These are phyloP conservation scores for Trematosphaeria pertusa DNA, from an alignment of 2,329 filamentous ascomycete species.

Conservation along the genomic window DNA sequence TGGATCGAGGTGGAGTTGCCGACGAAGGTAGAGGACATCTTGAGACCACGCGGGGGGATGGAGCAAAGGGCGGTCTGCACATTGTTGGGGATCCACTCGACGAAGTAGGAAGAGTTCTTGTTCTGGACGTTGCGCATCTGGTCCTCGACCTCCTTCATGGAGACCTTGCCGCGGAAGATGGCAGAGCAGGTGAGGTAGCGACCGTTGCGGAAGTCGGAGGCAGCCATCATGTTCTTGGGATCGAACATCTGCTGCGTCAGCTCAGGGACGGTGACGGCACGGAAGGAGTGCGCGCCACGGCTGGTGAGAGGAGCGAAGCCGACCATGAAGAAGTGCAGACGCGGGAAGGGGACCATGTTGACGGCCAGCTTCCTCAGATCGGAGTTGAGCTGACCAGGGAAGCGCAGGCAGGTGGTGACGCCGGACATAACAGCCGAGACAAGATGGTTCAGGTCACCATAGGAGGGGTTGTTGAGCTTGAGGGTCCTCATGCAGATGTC, in stretches of 20 bases:
- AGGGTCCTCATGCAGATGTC: slow-evolving; percentile 99
- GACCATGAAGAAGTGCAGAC: slow-evolving; percentile 99
- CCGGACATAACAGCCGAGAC: slow-evolving; percentile 99
- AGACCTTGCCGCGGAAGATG: slow-evolving; percentile 99
- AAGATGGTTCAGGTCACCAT: slow-evolving; percentile 99
- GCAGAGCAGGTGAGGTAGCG: slow-evolving; percentile 99
- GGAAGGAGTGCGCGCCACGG: slow-evolving; percentile 91
- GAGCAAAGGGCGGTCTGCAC: slow-evolving; percentile 99
- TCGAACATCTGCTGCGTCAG: slow-evolving; percentile 99
- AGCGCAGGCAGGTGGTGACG: slow-evolving; percentile 97
- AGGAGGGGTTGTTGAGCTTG: slow-evolving; percentile 98
- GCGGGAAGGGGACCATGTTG: slow-evolving; percentile 99
- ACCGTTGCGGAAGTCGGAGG: slow-evolving; percentile 99
- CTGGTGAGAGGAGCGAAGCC: slow-evolving; percentile 98
- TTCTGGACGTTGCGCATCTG: slow-evolving; percentile 99
- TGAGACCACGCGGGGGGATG: slow-evolving; percentile 94
- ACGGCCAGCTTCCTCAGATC: slow-evolving; percentile 99
- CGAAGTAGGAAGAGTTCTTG: slow-evolving; percentile 99
- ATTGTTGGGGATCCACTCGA: slow-evolving; percentile 99
- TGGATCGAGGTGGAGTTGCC: slow-evolving; percentile 99
- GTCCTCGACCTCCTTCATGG: slow-evolving; percentile 99
- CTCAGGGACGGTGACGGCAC: slow-evolving; percentile 95
- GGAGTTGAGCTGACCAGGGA: slow-evolving; percentile 99
- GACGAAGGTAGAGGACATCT: slow-evolving; percentile 99
- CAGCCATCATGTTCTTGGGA: slow-evolving; percentile 99